These are phyloP conservation scores for Blakeslea trispora DNA, from an alignment of 371 early-diverging fungal species.

Conservation along the genomic window DNA sequence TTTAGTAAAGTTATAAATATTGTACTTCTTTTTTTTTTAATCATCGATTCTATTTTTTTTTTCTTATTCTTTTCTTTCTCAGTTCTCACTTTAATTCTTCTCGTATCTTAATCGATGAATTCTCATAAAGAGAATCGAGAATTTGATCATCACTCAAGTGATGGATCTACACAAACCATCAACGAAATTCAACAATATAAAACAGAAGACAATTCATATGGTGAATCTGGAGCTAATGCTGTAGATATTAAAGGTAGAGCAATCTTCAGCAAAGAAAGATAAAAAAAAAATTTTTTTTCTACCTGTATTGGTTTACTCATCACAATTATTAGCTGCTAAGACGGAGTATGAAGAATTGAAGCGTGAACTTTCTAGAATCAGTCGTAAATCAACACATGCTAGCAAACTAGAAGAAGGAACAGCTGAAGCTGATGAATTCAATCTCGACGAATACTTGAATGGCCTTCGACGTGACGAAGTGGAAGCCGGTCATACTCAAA, in stretches of 20 bases:
- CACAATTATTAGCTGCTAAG: slow-evolving; percentile 30
- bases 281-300: background rate
- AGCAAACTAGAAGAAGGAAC: slow-evolving; percentile 31
- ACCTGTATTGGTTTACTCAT: background rate
- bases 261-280: background rate
- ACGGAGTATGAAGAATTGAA: slow-evolving; percentile 37
- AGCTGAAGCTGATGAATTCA: slow-evolving; percentile 30
- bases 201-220: slow-evolving; percentile 10
- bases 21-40: too few species aligned
- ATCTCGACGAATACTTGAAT: slow-evolving; percentile 34
- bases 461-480: slow-evolving; percentile 23
- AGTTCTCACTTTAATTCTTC: too few species aligned
- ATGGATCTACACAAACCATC: slow-evolving; percentile 22
- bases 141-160: slow-evolving; percentile 20
- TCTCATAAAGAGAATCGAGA: slow-evolving; percentile 16
- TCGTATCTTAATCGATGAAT: slow-evolving; percentile 5
- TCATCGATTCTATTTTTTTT: background rate
- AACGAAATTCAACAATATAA: slow-evolving; percentile 8
- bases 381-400: slow-evolving; percentile 24
- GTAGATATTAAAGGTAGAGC: slow-evolving; percentile 17
- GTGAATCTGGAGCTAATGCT: slow-evolving; percentile 23
- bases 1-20: too few species aligned
- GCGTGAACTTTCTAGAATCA: slow-evolving; percentile 33
- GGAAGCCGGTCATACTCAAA: slow-evolving; percentile 37
- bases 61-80: too few species aligned